These are phyloP conservation scores for Trichoderma erinaceum DNA, from an alignment of 495 filamentous ascomycete species.

Conservation along the genomic window DNA sequence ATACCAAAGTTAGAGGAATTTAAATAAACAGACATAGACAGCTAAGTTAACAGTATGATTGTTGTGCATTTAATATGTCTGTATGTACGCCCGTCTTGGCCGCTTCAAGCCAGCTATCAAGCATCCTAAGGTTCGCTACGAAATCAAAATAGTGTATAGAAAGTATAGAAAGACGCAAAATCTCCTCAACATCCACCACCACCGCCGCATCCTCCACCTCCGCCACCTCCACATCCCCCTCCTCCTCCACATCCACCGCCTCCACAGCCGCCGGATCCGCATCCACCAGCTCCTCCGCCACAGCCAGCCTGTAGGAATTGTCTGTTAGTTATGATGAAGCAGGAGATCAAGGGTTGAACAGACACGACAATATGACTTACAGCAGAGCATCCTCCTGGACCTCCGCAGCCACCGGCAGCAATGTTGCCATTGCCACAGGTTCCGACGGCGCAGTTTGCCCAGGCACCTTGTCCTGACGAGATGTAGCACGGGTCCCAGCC, in stretches of 20 bases:
- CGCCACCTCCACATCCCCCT: conserved; percentile 25
- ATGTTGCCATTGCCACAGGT: conserved; percentile 28
- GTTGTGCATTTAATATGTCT: neutral
- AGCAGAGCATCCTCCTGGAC: conserved; percentile 33
- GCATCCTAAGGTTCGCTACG: too few relatives aligned
- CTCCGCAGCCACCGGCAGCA: conserved; percentile 26
- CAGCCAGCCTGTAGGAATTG: conserved; percentile 44
- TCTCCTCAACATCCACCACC: neutral
- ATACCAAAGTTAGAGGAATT: conserved; percentile 10
- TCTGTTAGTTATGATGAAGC: conserved; percentile 39
- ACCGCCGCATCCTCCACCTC: neutral
- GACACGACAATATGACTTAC: conserved; percentile 28
- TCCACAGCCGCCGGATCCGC: conserved; percentile 28
- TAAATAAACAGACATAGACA: conserved; percentile 3
- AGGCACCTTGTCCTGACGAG: conserved; percentile 41
- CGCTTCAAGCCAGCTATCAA: too few relatives aligned
- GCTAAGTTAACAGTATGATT: neutral
- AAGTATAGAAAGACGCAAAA: neutral
- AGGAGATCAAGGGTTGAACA: conserved; percentile 26
- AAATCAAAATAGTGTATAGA: too few relatives aligned
- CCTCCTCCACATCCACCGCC: conserved; percentile 39
- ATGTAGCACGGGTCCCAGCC: conserved; percentile 47
- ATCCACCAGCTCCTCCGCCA: conserved; percentile 46
- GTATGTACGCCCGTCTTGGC: too few relatives aligned
- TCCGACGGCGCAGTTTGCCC: conserved; percentile 37